Evolutionary conservation across 345 rosid species (phyloP).

Genomic region (Odontarrhena argentea): DNA sequence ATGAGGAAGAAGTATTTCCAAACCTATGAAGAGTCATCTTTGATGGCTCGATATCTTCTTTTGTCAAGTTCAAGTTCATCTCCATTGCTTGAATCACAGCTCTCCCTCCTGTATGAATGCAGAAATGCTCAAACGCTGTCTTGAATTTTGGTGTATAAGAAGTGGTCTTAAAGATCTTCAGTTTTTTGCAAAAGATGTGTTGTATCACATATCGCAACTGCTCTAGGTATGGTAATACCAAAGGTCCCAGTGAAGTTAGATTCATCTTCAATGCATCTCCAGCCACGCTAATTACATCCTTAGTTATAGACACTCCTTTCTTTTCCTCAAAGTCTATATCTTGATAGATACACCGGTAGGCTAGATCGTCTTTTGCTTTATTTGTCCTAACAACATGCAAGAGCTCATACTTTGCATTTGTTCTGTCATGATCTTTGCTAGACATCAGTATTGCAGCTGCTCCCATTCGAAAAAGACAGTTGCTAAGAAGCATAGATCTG

Average conservation of each 20-base stretch:
- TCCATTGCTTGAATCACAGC: conserved; percentile 59
- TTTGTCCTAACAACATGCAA: conserved; percentile 50
- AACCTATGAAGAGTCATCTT: conserved; percentile 63
- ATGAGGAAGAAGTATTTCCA: conserved; percentile 67
- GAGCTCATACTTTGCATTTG: conserved; percentile 53
- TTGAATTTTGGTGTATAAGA: conserved; percentile 57
- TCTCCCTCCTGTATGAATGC: conserved; percentile 67
- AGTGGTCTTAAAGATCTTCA: conserved; percentile 35
- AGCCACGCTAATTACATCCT: conserved; percentile 52
- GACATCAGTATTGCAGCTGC: conserved; percentile 62
- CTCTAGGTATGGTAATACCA: conserved; percentile 55
- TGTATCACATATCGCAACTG: conserved; percentile 42
- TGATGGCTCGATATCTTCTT: conserved; percentile 59
- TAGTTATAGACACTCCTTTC: conserved; percentile 53
- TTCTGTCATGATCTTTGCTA: conserved; percentile 45
- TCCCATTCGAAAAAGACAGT: conserved; percentile 75
- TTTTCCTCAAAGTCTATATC: conserved; percentile 56
- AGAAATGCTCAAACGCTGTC: conserved; percentile 64
- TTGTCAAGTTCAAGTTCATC: conserved; percentile 47
- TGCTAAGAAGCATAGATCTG: conserved; percentile 59
- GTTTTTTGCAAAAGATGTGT: conserved; percentile 41
- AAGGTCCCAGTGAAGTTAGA: conserved; percentile 52
- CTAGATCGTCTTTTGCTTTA: conserved; percentile 50
- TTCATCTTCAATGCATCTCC: conserved; percentile 54
- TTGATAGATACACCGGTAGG: conserved; percentile 57